Conservation (phyloP, 352 stramenopile species). For the Thalassiosira mediterranea region DNA sequence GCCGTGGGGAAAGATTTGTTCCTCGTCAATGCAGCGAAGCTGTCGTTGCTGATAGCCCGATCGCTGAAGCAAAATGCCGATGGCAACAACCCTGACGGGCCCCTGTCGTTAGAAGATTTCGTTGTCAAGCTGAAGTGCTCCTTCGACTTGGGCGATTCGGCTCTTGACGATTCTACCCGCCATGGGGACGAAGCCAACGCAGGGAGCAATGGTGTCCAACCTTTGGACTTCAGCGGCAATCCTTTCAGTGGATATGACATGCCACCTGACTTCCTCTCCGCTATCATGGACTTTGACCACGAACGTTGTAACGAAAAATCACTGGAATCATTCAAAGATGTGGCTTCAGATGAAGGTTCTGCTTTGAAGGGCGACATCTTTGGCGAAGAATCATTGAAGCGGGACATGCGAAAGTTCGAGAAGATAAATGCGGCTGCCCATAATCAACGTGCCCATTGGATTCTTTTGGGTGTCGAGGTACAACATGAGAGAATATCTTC, state of each 20-base stretch:
- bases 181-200: background rate
- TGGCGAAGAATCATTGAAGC: too few relatives aligned
- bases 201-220: background rate
- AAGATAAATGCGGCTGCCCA: too few relatives aligned
- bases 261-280: constrained; percentile 2
- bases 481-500: too few relatives aligned
- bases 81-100: background rate
- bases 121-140: constrained; percentile 2
- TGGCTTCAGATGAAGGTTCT: background rate
- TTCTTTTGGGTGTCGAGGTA: too few relatives aligned
- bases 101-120: constrained; percentile 1
- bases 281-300: constrained; percentile 6
- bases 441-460: too few relatives aligned
- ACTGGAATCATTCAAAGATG: background rate
- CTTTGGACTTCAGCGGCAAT: constrained; percentile 11
- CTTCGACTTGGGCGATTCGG: background rate
- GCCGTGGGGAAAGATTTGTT: background rate
- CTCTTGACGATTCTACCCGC: background rate
- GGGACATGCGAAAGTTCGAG: too few relatives aligned
- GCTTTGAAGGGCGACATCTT: too few relatives aligned
- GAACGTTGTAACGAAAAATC: too few relatives aligned
- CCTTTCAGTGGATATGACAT: constrained; percentile 5
- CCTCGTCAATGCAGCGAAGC: constrained; percentile 11
- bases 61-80: background rate
- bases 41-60: constrained; percentile 7